Base-by-base conservation (phyloP, 257 asterid genomes). In the Echites panduratus region DNA sequence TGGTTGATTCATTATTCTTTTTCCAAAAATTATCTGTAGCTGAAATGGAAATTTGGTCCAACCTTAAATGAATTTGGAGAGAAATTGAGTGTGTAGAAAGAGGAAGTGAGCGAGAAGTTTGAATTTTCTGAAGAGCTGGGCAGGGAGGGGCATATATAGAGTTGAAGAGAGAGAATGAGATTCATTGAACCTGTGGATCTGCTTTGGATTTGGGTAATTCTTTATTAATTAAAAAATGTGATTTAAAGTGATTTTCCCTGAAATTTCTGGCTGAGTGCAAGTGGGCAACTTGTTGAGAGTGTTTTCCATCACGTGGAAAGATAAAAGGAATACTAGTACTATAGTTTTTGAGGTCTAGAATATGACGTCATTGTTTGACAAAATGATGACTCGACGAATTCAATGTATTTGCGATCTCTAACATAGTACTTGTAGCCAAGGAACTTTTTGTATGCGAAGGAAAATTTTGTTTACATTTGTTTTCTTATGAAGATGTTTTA, bases 241-340 rank as follows among this genome's bases (percentile, higher is more conserved):
- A 52, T 20, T 64, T 62, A n/a, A 50, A 49, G 73, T 20, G 68
- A 65, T 52, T 22, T 57, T 85, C 89, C 24, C 1, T 10, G 96
- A 82, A 89, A 62, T 61, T 82, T 76, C 88, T 5, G 52, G 5
- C 43, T 0, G 16, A 62, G 17, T 3, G 77, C 92, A 82, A 89
- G 90, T 87, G 85, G 90, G 75, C 92, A 82, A 89, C 74, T 85
- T 58, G 92, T n/a, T 68, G 70, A 27, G 45, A 43, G 45, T 70
- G 66, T 68, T 68, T 47, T 74, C 27, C 7, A 66, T 68, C 90
- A 89, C 92, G 88, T 89, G 92, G 43, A 9, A 32, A 43, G 75
- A 76, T 61, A 4, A 61, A 16, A 41, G 61, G 44, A 12, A 0
- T 7, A 19, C 14, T 50, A 50, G 10, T 1, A 14, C 0, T 14